Conservation (phyloP, 2,329 filamentous ascomycete genomes). For the Conoideocrella luteorostrata region DNA sequence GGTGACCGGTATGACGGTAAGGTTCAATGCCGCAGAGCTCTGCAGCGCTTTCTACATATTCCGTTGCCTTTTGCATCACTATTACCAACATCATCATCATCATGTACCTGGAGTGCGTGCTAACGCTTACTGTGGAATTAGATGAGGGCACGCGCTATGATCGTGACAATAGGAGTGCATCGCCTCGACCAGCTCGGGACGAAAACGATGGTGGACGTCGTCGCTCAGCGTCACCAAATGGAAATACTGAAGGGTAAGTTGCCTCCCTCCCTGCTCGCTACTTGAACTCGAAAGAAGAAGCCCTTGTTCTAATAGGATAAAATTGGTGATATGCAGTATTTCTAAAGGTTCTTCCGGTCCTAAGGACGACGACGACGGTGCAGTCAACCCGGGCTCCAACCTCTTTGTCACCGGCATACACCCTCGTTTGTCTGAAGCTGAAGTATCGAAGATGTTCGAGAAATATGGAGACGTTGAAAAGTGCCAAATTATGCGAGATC, state of each 20-base stretch:
- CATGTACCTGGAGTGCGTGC: conserved; percentile 4
- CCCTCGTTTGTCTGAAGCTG: conserved; percentile 79
- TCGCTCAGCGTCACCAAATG: conserved; percentile 56
- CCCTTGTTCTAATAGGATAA: no score
- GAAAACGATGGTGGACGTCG: conserved; percentile 54
- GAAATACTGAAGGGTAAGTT: conserved; percentile 31
- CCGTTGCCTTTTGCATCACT: background rate
- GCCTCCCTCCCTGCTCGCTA: no score
- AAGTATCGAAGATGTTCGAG: conserved; percentile 92
- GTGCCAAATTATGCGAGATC: conserved; percentile 99
- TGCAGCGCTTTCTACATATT: background rate
- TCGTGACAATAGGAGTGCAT: conserved; percentile 60
- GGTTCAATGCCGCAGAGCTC: conserved; percentile 8
- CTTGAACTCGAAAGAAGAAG: no score
- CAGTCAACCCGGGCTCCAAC: conserved; percentile 91
- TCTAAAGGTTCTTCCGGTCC: conserved; percentile 48
- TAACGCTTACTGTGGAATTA: conserved; percentile 20
- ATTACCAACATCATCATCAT: background rate
- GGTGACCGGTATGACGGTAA: conserved; percentile 61
- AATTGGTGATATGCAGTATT: conserved; percentile 25
- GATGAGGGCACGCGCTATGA: conserved; percentile 62
- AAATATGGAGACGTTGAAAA: conserved; percentile 99
- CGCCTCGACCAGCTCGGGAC: conserved; percentile 54
- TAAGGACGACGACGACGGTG: conserved; percentile 65
- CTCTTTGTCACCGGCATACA: conserved; percentile 98